Evolutionary conservation across 176 grass and related monocot species (phyloP), one percentile per base, ranked within the genome.

Genomic region (Oryza nivara): DNA sequence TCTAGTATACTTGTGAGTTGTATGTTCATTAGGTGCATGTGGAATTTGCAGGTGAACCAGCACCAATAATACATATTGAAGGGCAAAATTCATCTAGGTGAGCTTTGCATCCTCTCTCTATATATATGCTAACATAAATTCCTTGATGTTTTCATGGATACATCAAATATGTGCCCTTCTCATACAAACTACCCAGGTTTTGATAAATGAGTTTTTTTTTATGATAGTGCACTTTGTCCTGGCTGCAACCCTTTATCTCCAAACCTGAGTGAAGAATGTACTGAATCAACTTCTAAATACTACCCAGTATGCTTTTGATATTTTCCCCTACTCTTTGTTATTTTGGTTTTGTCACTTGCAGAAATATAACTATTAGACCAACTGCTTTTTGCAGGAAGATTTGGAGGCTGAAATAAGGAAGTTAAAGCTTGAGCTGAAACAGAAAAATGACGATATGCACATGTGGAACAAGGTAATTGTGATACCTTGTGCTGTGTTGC

Each of bases 311-410:
- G 87, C 61, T 88, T 88, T 76, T 13, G 20, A 67, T 56, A 5
- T 47, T 80, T 64, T 14, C 14, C n/a, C n/a, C 9, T 44, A 49
- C 14, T 36, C 13, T 67, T 60, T 44, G 1, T 77, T 70, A 70
- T 67, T 23, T 26, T 71, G 58, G 45, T 70, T 32, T 49, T 81
- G 65, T 78, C 32, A 35, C 60, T 67, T 30, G 14, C 73, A 72
- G 5, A 84, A 80, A 65, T 72, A 34, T 63, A 22, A 63, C 2
- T 63, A 63, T 63, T 63, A 63, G 19, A 63, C 2, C 58, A n/a
- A 23, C n/a, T 23, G 19, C 52, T 63, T 91, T 89, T 91, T 89
- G 44, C 52, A 93, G 94, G 91, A 93, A 72, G 78, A 85, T 77
- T 40, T 80, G 78, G 82, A 93, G 60, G 70, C 28, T 61, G 86